Percentiles rank a stretch among this genome's conserved stretches.
Evolutionary conservation across 2,329 filamentous ascomycete genomes (phyloP).

Genomic region (Podosphaera xanthii): DNA sequence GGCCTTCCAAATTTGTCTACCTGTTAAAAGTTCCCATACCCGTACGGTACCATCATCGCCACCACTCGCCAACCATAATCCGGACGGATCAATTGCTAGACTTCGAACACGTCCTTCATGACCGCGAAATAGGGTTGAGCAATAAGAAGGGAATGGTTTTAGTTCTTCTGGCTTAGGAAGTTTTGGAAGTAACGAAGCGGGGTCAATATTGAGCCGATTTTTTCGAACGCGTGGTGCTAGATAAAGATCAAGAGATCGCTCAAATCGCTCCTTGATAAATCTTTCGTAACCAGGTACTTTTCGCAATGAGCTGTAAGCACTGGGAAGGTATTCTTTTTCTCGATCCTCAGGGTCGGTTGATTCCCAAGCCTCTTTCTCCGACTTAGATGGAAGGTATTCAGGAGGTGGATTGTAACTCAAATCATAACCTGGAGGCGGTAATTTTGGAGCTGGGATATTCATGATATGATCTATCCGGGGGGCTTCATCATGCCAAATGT

Average conservation of each 20-base stretch:
- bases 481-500: constrained; percentile 87
- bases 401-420: constrained; percentile 90
- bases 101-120: constrained; percentile 76
- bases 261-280: constrained; percentile 89
- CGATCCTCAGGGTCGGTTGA: constrained; percentile 72
- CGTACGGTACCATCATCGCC: constrained; percentile 85
- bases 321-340: constrained; percentile 70
- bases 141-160: constrained; percentile 81
- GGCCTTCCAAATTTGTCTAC: constrained; percentile 68
- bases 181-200: constrained; percentile 76
- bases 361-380: constrained; percentile 71
- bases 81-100: constrained; percentile 64
- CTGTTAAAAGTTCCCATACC: constrained; percentile 72
- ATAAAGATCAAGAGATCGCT: constrained; percentile 86
- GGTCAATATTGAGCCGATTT: constrained; percentile 92
- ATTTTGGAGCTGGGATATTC: constrained; percentile 86
- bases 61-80: constrained; percentile 70
- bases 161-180: constrained; percentile 82
- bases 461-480: constrained; percentile 66
- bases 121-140: constrained; percentile 66
- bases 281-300: constrained; percentile 79
- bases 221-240: constrained; percentile 77
- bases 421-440: constrained; percentile 80
- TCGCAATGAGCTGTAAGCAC: constrained; percentile 60
- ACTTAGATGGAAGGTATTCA: constrained; percentile 74